These are phyloP conservation scores for Biscutella laevigata DNA, from an alignment of 441 rosid species.

Conservation along the genomic window DNA sequence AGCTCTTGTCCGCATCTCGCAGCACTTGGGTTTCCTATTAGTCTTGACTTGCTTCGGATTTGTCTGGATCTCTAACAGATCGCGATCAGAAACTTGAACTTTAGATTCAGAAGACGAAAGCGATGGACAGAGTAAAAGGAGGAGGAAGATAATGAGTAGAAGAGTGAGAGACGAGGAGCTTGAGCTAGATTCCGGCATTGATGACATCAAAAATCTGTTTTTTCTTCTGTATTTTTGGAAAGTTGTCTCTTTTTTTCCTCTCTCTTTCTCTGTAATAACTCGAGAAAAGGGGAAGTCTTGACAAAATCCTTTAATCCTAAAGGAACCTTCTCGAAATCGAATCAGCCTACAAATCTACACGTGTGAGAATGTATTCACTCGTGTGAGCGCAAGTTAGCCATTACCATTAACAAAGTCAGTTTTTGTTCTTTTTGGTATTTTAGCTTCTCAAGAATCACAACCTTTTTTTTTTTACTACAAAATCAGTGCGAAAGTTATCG, in stretches of 20 bases:
- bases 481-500: too few species aligned
- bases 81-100: constrained; percentile 30
- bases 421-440: too few species aligned
- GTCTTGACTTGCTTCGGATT: constrained; percentile 25
- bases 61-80: constrained; percentile 26
- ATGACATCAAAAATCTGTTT: neutral
- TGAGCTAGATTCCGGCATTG: constrained; percentile 25
- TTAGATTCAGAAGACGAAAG: constrained; percentile 21
- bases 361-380: constrained; percentile 10
- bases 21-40: constrained; percentile 45
- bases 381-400: constrained; percentile 6
- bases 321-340: neutral
- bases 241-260: neutral
- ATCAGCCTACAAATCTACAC: neutral
- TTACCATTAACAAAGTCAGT: neutral
- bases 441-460: too few species aligned
- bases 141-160: constrained; percentile 17
- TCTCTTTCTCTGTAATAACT: neutral
- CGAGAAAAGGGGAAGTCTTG: constrained; percentile 7
- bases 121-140: constrained; percentile 17
- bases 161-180: constrained; percentile 14
- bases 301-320: neutral
- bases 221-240: constrained; percentile 7
- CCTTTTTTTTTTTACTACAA: too few species aligned
- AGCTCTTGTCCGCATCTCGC: constrained; percentile 49